Percentiles rank a stretch among this genome's conserved stretches.
Conservation (phyloP, 192 early-diverging fungal genomes). For the Backusella westeae region DNA sequence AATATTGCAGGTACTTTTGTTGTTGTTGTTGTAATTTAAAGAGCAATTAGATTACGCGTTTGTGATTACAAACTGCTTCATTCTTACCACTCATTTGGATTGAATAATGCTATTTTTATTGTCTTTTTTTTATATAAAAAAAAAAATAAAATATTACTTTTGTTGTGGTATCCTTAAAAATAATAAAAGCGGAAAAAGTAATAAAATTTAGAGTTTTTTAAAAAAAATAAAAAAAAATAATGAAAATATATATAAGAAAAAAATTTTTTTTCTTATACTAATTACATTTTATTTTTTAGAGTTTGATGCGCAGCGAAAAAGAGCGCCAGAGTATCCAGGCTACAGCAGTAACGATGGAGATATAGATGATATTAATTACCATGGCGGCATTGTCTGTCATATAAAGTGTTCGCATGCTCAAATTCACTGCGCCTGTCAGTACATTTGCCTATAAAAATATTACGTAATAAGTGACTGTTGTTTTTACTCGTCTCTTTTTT, state of each 20-base stretch:
- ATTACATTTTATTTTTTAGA: constrained; percentile 10
- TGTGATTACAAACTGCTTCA: neutral
- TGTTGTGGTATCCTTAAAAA: neutral
- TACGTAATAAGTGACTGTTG: neutral
- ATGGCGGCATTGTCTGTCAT: constrained; percentile 41
- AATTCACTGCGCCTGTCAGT: constrained; percentile 83
- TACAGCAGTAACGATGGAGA: constrained; percentile 31
- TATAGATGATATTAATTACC: constrained; percentile 53
- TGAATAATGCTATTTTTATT: neutral
- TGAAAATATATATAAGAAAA: neutral
- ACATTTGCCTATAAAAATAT: constrained; percentile 70
- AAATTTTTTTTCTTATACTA: neutral
- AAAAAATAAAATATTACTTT: neutral
- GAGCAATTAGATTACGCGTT: constrained; percentile 3
- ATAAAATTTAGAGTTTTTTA: neutral
- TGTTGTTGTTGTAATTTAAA: neutral
- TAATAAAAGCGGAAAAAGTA: constrained; percentile 5
- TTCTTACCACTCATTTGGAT: neutral
- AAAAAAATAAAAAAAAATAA: constrained; percentile 5
- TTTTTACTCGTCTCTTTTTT: neutral
- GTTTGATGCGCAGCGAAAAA: constrained; percentile 21
- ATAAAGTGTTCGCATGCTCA: constrained; percentile 75
- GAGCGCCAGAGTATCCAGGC: constrained; percentile 21
- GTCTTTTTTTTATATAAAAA: neutral
- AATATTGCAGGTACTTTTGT: neutral